Evolutionary conservation across 805 yeast genomes (phyloP).

Genomic region (Yamadazyma tumulicola): DNA sequence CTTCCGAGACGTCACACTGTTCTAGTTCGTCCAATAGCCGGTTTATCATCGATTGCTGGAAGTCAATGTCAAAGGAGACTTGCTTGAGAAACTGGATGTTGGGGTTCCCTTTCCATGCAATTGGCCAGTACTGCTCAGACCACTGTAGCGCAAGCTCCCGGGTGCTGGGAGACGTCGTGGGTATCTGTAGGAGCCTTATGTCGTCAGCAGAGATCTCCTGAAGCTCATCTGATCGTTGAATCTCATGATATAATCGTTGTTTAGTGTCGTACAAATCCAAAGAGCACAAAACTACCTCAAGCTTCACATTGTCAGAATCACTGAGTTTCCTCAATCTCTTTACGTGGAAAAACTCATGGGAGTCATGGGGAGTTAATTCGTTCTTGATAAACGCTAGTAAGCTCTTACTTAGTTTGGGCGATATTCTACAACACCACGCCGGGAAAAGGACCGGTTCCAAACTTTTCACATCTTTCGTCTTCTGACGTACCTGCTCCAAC

Average conservation of each 20-base stretch:
- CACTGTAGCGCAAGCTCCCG: constrained; percentile 64
- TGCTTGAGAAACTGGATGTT: constrained; percentile 64
- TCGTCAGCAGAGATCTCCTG: constrained; percentile 3
- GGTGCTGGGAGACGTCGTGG: constrained; percentile 63
- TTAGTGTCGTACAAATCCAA: no score
- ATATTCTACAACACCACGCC: constrained; percentile 49
- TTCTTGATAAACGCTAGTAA: constrained; percentile 25
- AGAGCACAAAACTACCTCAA: constrained; percentile 49
- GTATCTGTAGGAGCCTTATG: constrained; percentile 38
- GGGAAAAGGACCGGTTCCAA: constrained; percentile 24
- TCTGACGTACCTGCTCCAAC: constrained; percentile 44
- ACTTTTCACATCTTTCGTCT: constrained; percentile 15
- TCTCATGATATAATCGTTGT: constrained; percentile 24
- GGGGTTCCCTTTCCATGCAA: constrained; percentile 93
- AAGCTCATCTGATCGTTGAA: constrained; percentile 7
- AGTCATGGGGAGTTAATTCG: constrained; percentile 24
- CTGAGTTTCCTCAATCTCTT: constrained; percentile 50
- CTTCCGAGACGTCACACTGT: constrained; percentile 4
- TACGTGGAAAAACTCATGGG: constrained; percentile 36
- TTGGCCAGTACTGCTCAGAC: constrained; percentile 77
- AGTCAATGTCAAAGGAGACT: constrained; percentile 44
- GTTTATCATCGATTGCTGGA: constrained; percentile 30
- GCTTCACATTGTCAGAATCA: constrained; percentile 6
- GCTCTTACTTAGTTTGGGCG: constrained; percentile 30
- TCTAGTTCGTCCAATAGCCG: constrained; percentile 6